Conservation (phyloP, 306 rosid species). For the Erythrophleum fordii region DNA sequence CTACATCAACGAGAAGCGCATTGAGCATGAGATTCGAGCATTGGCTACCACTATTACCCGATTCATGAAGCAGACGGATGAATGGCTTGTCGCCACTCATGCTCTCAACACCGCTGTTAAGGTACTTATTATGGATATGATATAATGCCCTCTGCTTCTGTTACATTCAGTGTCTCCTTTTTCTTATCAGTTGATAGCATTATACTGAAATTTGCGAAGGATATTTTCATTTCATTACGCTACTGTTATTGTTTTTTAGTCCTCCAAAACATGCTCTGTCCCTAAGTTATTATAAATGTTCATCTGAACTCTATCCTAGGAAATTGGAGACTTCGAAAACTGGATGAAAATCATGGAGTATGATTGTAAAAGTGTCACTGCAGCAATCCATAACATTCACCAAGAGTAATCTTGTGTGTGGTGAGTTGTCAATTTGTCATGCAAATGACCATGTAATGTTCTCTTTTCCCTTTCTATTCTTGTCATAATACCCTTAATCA, state of each 20-base stretch:
- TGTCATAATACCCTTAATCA: neutral
- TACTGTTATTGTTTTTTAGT: neutral
- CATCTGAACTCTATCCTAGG: slow-evolving; percentile 39
- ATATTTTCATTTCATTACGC: neutral
- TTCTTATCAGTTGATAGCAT: neutral
- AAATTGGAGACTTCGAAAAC: slow-evolving; percentile 77
- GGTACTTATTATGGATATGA: slow-evolving; percentile 39
- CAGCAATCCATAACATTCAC: slow-evolving; percentile 68
- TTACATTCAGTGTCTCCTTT: neutral
- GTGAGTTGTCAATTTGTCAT: slow-evolving; percentile 30
- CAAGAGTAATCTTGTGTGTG: slow-evolving; percentile 48
- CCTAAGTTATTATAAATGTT: slow-evolving; percentile 1
- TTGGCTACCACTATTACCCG: slow-evolving; percentile 60
- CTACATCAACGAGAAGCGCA: slow-evolving; percentile 75
- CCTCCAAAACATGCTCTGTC: neutral
- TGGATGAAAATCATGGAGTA: slow-evolving; percentile 72
- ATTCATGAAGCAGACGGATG: slow-evolving; percentile 86
- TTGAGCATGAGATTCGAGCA: slow-evolving; percentile 80
- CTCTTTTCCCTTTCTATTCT: slow-evolving; percentile 24
- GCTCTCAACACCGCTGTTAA: slow-evolving; percentile 79
- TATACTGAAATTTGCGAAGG: neutral
- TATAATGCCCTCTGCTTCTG: neutral
- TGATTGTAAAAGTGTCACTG: slow-evolving; percentile 65
- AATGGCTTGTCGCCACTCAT: slow-evolving; percentile 82
- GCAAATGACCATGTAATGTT: slow-evolving; percentile 33